Conservation (phyloP, 2,329 filamentous ascomycete species). For the Annulohypoxylon truncatum region DNA sequence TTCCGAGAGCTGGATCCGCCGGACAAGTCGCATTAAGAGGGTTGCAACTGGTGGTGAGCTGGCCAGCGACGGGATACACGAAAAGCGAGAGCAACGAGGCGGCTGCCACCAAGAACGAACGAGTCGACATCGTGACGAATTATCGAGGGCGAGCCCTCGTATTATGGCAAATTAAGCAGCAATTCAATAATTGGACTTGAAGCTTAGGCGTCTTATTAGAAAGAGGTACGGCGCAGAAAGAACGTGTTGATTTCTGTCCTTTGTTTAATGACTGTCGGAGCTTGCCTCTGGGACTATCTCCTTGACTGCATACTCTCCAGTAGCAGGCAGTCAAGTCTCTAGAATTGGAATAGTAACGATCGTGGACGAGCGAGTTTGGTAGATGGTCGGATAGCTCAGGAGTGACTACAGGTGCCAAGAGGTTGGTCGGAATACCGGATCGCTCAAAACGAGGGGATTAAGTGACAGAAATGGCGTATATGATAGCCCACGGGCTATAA, state of each 20-base stretch:
- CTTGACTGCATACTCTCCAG: conserved; percentile 29
- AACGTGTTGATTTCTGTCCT: not conserved
- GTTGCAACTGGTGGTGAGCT: conserved; percentile 83
- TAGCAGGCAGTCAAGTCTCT: conserved; percentile 1
- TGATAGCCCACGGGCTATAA: not conserved
- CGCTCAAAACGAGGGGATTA: conserved; percentile 1
- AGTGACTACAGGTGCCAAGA: not conserved
- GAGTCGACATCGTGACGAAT: conserved; percentile 32
- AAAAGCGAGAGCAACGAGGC: conserved; percentile 55
- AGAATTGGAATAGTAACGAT: not conserved
- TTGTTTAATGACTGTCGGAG: not conserved
- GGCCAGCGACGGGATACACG: conserved; percentile 67
- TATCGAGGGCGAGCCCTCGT: conserved; percentile 17
- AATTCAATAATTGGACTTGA: not conserved
- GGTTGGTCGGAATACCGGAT: conserved; percentile 5
- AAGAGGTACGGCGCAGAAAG: not conserved
- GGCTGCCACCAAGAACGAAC: conserved; percentile 46
- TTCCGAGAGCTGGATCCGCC: conserved; percentile 76
- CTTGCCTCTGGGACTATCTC: conserved; percentile 4
- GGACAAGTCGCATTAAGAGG: conserved; percentile 79
- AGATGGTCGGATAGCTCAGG: not conserved
- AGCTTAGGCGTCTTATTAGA: not conserved
- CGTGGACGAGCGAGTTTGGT: not conserved
- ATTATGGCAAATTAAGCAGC: not conserved
- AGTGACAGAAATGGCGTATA: not conserved